These are phyloP conservation scores for Candida khao-thaluensis DNA, from an alignment of 805 yeast genomes.

Conservation along the genomic window DNA sequence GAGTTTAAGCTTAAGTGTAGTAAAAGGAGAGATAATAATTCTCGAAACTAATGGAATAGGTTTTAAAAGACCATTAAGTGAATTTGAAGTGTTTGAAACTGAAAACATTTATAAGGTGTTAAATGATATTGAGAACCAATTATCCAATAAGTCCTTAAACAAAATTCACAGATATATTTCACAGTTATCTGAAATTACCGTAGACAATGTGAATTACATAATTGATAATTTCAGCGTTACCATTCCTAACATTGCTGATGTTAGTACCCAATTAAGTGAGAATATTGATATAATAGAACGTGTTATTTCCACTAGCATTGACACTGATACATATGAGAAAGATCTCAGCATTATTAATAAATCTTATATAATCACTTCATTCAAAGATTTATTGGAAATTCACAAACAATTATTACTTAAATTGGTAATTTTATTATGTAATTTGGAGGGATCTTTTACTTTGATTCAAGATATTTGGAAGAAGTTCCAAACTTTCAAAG, in stretches of 20 bases:
- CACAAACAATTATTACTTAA: constrained; percentile 31
- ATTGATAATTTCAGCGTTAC: constrained; percentile 20
- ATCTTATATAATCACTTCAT: constrained; percentile 22
- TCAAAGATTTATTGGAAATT: constrained; percentile 26
- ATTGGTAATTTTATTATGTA: constrained; percentile 29
- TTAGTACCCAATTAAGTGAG: constrained; percentile 16
- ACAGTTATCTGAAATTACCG: neutral
- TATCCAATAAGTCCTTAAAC: constrained; percentile 31
- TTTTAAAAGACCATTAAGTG: constrained; percentile 30
- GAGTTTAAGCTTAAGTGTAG: constrained; percentile 47
- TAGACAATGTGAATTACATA: constrained; percentile 20
- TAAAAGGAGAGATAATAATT: constrained; percentile 19
- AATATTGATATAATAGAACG: constrained; percentile 3
- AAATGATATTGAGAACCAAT: constrained; percentile 19
- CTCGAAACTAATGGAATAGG: constrained; percentile 36
- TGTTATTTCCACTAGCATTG: neutral
- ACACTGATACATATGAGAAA: constrained; percentile 3
- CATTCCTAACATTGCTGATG: constrained; percentile 17
- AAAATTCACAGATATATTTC: constrained; percentile 17
- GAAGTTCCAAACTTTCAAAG: constrained; percentile 25
- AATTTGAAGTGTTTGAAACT: constrained; percentile 25
- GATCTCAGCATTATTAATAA: constrained; percentile 24
- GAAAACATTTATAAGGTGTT: constrained; percentile 20
- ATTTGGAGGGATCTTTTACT: constrained; percentile 27
- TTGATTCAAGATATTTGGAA: constrained; percentile 24